Conservation (phyloP, 1,139 yeast species). For the Debaryomycetaceae sp. region DNA sequence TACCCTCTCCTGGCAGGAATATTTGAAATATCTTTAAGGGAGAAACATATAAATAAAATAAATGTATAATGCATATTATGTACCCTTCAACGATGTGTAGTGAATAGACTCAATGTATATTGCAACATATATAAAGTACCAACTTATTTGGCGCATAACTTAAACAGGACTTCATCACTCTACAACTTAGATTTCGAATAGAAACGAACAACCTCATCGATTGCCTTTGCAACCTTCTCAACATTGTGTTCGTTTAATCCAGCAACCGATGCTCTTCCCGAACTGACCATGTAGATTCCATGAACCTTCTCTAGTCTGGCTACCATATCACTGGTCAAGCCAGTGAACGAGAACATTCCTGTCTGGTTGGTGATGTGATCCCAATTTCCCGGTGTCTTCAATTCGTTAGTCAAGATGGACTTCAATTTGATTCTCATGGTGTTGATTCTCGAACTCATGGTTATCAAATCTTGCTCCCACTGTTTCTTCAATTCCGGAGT, state of each 20-base stretch:
- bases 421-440: constrained; percentile 72
- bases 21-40: neutral
- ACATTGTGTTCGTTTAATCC: constrained; percentile 85
- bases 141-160: neutral
- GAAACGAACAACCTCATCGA: constrained; percentile 70
- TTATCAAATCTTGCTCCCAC: constrained; percentile 83
- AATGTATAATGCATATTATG: constrained; percentile 7
- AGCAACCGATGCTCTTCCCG: constrained; percentile 93
- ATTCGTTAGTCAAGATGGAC: constrained; percentile 50
- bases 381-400: constrained; percentile 89
- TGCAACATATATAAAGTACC: neutral
- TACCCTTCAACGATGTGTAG: no score
- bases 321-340: constrained; percentile 77
- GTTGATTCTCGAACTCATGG: constrained; percentile 84
- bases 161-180: neutral
- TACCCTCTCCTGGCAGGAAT: neutral
- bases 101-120: no score
- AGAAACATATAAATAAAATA: constrained; percentile 2
- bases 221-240: constrained; percentile 73
- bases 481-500: constrained; percentile 63
- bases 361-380: constrained; percentile 87
- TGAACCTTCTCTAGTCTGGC: constrained; percentile 72
- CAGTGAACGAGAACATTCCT: constrained; percentile 97
- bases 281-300: constrained; percentile 72
- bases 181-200: constrained; percentile 32